These are phyloP conservation scores for Tuber magnatum DNA, from an alignment of 495 filamentous ascomycete genomes.

Conservation along the genomic window DNA sequence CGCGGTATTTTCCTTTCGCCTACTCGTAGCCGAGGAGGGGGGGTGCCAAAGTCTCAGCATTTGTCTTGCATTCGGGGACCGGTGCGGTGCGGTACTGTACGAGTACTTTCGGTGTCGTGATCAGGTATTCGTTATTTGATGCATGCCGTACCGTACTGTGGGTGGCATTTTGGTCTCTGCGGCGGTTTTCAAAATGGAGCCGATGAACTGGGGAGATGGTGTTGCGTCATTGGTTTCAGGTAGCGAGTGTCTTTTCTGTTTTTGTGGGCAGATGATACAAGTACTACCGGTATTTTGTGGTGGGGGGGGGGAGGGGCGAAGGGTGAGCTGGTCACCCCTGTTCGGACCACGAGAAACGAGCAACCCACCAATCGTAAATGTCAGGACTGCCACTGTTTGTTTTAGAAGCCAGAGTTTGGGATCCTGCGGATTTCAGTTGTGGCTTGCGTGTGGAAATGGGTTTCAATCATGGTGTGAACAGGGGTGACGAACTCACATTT, in stretches of 20 bases:
- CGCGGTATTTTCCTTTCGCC: background rate
- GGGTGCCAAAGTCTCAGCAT: background rate
- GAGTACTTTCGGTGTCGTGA: background rate
- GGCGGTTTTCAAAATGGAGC: background rate
- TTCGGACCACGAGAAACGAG: background rate
- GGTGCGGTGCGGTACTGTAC: background rate
- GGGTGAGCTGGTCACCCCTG: background rate
- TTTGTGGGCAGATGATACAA: background rate
- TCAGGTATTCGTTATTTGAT: background rate
- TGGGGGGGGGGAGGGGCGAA: too few relatives aligned
- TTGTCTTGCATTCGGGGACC: background rate
- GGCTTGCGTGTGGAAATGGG: background rate
- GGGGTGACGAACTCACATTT: background rate
- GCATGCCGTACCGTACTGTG: too few relatives aligned
- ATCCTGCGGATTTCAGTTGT: background rate
- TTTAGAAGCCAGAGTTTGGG: background rate
- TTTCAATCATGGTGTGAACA: background rate
- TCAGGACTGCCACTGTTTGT: background rate
- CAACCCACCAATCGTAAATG: background rate
- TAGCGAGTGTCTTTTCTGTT: background rate
- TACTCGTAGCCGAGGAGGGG: background rate
- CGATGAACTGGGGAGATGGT: background rate
- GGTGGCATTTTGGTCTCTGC: background rate
- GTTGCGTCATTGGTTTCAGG: constrained; percentile 3
- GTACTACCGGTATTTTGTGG: too few relatives aligned